Conservation (phyloP, 2,329 filamentous ascomycete genomes). For the Fulvia fulva region DNA sequence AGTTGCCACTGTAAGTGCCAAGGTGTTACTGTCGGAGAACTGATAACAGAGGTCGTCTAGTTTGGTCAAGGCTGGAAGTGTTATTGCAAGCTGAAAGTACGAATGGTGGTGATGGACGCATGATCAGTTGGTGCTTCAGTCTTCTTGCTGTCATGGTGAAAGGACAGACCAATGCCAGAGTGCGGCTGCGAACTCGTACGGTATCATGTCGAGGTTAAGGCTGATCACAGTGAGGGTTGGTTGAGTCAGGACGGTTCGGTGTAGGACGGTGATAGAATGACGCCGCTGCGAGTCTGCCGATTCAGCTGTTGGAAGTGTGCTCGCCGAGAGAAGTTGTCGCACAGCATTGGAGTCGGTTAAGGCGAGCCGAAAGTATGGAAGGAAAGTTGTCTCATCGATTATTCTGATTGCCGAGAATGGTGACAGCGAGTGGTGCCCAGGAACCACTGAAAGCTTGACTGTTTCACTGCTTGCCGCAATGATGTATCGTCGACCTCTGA, state of each 20-base stretch:
- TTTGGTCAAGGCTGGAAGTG: background rate
- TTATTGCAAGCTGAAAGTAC: background rate
- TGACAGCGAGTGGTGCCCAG: constrained; percentile 15
- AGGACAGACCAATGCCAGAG: too few relatives aligned
- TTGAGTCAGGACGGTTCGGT: constrained; percentile 1
- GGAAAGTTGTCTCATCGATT: constrained; percentile 29
- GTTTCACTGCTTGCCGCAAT: constrained; percentile 18
- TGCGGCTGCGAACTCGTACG: background rate
- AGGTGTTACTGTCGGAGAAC: background rate
- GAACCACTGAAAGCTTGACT: constrained; percentile 19
- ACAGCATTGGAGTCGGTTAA: constrained; percentile 16
- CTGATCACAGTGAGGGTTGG: background rate
- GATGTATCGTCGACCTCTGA: constrained; percentile 18
- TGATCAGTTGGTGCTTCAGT: background rate
- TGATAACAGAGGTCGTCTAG: background rate
- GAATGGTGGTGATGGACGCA: background rate
- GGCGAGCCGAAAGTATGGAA: constrained; percentile 21
- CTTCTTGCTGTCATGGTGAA: background rate
- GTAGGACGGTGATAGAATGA: constrained; percentile 9
- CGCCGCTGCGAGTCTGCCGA: constrained; percentile 3
- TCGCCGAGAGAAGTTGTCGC: constrained; percentile 2
- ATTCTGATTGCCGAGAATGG: constrained; percentile 26
- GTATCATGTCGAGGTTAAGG: background rate
- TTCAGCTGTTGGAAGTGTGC: constrained; percentile 3
- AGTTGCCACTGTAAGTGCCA: background rate